Percentiles rank a stretch among this genome's conserved stretches.
These are phyloP conservation scores for Puccinia brachypodii DNA, from an alignment of 1,284 basidiomycete genomes.

Conservation along the genomic window DNA sequence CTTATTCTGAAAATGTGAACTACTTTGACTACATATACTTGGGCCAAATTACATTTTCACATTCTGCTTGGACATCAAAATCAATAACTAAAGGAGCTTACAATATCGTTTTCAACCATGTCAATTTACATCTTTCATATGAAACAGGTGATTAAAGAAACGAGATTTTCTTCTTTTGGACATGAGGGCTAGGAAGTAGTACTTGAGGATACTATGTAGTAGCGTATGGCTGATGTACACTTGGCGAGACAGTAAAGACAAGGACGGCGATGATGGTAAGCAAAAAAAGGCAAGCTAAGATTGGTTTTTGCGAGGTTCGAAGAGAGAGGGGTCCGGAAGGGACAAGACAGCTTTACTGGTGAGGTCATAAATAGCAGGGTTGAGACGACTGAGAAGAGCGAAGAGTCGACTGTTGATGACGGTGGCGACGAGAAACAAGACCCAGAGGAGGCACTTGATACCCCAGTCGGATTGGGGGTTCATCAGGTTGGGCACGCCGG, in stretches of 20 bases:
- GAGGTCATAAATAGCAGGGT: background rate
- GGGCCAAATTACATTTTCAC: no score
- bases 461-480: conserved; percentile 1
- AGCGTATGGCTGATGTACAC: no score
- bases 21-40: no score
- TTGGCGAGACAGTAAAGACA: background rate
- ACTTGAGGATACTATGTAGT: no score
- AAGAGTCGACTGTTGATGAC: conserved; percentile 12
- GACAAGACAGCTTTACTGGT: background rate
- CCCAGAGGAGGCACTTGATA: background rate
- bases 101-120: no score
- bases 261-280: background rate
- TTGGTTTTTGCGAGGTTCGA: background rate
- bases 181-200: no score
- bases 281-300: background rate
- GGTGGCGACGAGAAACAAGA: background rate
- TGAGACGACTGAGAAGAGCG: conserved; percentile 7
- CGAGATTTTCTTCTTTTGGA: no score
- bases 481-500: background rate
- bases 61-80: no score
- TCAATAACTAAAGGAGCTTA: no score
- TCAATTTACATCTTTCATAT: no score
- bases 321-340: background rate
- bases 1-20: no score
- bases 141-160: no score